Evolutionary conservation across 441 rosid genomes (phyloP), one percentile per base, ranked within the genome.

Genomic region (Croton laevigatus): DNA sequence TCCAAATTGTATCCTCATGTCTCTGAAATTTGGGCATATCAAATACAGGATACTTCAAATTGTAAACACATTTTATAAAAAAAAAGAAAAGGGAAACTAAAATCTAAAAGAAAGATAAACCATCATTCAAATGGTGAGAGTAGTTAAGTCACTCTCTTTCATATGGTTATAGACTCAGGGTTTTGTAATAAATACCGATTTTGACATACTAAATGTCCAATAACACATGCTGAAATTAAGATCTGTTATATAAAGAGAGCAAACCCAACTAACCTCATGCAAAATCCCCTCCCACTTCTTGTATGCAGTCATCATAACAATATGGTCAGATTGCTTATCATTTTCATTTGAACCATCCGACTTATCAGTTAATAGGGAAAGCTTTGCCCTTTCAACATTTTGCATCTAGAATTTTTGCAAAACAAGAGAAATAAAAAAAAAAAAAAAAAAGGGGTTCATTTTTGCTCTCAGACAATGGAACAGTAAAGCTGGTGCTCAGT

Each of bases 1-100:
- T 65, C 94, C 99, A 79, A 89, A 94, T 69, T 94, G 96, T 61
- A 83, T 85, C 80, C 97, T 90, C 94, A 89, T 88, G 81, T 94
- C 99, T 71, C 99, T 94, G 84, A 66, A 54, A 73, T 68, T 70
- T 78, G 66, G 69, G 20, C 74, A 79, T 44, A 65, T 66, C 71
- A 78, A 70, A 65, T 71, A 77, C 49, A 48, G 60, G 9, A 37
- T 44, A 11, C 51, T 57, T 37, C 46, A 12, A 58, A n/a, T 17
- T 17, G 12, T 46, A 12, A 58, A n/a, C 14, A 64, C 66, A 13
- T 46, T 51, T 44, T 34, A n/a, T n/a, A n/a, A 16, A n/a, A n/a
- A 6, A 40, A 54, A 44, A 12, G 53, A 61, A 8, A 51, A n/a
- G 1, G 4, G 11, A 27, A 4, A 19, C 1, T 11, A 38, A 34